Conservation (phyloP, 805 yeast genomes). For the Teunomyces stri region DNA sequence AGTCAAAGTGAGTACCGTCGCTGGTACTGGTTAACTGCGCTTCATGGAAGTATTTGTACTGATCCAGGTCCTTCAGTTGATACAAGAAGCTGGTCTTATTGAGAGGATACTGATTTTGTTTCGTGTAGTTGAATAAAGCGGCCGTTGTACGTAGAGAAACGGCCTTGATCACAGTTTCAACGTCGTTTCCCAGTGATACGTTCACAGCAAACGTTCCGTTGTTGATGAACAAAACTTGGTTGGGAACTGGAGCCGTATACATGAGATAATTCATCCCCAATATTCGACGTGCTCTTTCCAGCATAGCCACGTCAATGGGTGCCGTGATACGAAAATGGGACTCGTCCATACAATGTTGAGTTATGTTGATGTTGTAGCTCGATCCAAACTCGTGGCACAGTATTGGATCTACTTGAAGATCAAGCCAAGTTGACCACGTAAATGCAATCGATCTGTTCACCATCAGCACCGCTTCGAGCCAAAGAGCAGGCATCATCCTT, state of each 20-base stretch:
- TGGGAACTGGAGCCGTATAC: too few species aligned
- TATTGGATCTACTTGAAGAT: not conserved
- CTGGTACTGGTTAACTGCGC: slow-evolving; percentile 24
- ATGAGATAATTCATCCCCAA: too few species aligned
- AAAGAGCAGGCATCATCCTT: slow-evolving; percentile 27
- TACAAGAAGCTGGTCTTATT: not conserved
- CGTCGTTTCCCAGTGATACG: too few species aligned
- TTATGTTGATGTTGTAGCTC: not conserved
- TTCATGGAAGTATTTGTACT: slow-evolving; percentile 38
- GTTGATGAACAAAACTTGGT: too few species aligned
- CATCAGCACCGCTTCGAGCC: slow-evolving; percentile 11
- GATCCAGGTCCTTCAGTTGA: not conserved
- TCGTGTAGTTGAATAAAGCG: not conserved
- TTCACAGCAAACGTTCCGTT: too few species aligned
- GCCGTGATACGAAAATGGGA: not conserved
- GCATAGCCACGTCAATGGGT: not conserved
- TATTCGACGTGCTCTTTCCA: not conserved
- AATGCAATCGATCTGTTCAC: slow-evolving; percentile 22
- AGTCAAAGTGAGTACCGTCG: slow-evolving; percentile 30
- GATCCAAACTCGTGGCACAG: not conserved
- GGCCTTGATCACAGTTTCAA: too few species aligned
- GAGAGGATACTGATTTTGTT: not conserved
- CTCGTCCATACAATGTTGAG: not conserved
- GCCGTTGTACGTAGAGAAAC: too few species aligned
- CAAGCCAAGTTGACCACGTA: slow-evolving; percentile 28